Base-by-base conservation (phyloP, 257 asterid genomes). In the Fraxinus quadrangulata region DNA sequence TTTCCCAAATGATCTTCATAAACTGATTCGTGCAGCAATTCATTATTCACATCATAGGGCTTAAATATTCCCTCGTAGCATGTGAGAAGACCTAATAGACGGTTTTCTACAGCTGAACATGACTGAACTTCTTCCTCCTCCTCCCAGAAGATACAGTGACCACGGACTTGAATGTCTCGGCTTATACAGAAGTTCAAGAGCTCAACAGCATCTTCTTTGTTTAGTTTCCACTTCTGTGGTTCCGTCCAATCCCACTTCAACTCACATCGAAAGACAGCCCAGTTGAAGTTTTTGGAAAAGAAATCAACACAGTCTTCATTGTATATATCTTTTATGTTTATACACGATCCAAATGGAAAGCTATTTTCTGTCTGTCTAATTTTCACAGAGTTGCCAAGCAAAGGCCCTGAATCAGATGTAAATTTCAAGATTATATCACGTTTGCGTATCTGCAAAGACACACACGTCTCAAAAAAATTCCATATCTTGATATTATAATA, bases 71-170 rank as follows among this genome's bases (percentile, higher is more conserved):
- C 97, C 78, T 90, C 90, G 86, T 92, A 94, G 24, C 92, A 95
- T 2, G 90, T 88, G 59, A 94, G 85, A 11, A 94, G 92, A 8
- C 86, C 86, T 0, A 90, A 88, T 0, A 94, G 71, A 70, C 92
- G 97, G 83, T 80, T 87, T 71, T 90, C 90, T 73, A 94, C 95
- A 1, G 97, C 97, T 49, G 86, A 67, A 84, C 96, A 92, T 70
- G 86, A 76, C 21, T 91, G 99, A 37, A 94, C 94, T 0, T 95
- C 70, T 3, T 72, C 49, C 54, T 87, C 89, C 9, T 85, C 97
- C 81, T 90, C 99, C 97, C 94, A 90, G 86, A 94, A 94, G 79
- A 94, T 92, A 69, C 97, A 94, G 84, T 94, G 97, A 11, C 97
- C 99, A 0, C 97, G 87, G 14, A 91, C 90, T 45, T 85, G 85